Conservation (phyloP, 192 early-diverging fungal genomes). For the Backusella psychrophila region DNA sequence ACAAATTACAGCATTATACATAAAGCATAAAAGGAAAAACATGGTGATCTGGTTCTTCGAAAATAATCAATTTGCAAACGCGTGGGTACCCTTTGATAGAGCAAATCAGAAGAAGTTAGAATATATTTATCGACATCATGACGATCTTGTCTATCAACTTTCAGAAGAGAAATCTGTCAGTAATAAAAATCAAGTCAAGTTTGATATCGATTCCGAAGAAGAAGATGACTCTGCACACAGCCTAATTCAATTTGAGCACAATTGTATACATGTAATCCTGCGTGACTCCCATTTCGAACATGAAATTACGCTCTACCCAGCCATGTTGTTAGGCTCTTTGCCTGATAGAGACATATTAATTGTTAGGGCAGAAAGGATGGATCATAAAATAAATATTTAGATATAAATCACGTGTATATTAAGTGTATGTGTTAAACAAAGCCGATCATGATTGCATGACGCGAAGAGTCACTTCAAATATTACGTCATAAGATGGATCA, state of each 20-base stretch:
- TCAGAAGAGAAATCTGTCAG: not conserved
- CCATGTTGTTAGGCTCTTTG: slow-evolving; percentile 16
- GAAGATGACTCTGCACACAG: slow-evolving; percentile 5
- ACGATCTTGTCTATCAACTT: not conserved
- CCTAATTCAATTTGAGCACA: slow-evolving; percentile 6
- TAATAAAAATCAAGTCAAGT: not conserved
- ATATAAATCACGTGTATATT: slow-evolving; percentile 10
- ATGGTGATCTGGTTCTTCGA: slow-evolving; percentile 23
- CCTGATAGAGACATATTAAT: slow-evolving; percentile 27
- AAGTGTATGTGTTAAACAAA: slow-evolving; percentile 2
- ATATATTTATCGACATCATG: slow-evolving; percentile 20
- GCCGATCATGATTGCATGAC: slow-evolving; percentile 12
- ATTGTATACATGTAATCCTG: slow-evolving; percentile 8
- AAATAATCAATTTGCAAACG: slow-evolving; percentile 17
- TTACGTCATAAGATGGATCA: not conserved
- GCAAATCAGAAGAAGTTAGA: slow-evolving; percentile 20
- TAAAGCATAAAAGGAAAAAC: not conserved
- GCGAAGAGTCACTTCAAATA: not conserved
- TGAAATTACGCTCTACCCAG: slow-evolving; percentile 18
- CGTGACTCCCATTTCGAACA: slow-evolving; percentile 18
- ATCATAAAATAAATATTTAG: slow-evolving; percentile 21
- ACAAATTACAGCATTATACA: not conserved
- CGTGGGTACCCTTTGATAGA: slow-evolving; percentile 21
- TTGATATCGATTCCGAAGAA: slow-evolving; percentile 16
- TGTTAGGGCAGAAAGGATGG: slow-evolving; percentile 12